Evolutionary conservation across 2,329 filamentous ascomycete species (phyloP), one percentile per base, ranked within the genome.

Genomic region (Claviceps sorghi): DNA sequence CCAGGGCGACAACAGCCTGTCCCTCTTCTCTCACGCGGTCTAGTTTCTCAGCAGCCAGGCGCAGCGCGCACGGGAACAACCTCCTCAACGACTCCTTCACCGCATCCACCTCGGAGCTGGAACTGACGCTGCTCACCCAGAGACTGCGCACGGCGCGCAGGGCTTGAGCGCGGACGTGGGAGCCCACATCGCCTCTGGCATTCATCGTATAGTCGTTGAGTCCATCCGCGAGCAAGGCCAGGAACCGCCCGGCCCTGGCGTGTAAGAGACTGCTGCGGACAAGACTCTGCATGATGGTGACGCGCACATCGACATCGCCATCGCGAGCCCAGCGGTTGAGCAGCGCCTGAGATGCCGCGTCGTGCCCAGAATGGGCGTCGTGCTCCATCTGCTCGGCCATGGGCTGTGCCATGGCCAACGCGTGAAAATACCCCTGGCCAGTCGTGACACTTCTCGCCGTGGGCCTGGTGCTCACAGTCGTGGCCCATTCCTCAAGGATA

Each of bases 161-260:
- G 26, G 88, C 90, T 65, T 90, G 84, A 5, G 91, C 72, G 3
- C 93, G 79, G 4, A 95, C 85, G 50, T 90, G 79, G 0, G 90
- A 95, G 5, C 93, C 93, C 48, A 97, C 78, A 62, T 98, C 93
- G 17, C 93, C 93, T 53, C 89, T 77, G 15, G 90, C 83, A 58
- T 88, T 91, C 3, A 88, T 90, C 0, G 88, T 95, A 62, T 97
- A 97, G 64, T 98, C 90, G 58, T 91, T 84, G 30, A 98, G 68
- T 0, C 83, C 80, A 42, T 77, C 75, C 0, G 66, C 62, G 9
- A 84, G 65, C 1, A 80, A 56, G 0, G 61, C 59, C 1, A 77
- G 55, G 53, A 81, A 76, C 2, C 61, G 58, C 5, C 59, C 56
- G 3, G 69, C 63, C 43, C 70, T 67, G 30, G 70, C 62, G 40